Base-by-base conservation (phyloP, 2,329 filamentous ascomycete species). In the Pseudopyricularia javanii region DNA sequence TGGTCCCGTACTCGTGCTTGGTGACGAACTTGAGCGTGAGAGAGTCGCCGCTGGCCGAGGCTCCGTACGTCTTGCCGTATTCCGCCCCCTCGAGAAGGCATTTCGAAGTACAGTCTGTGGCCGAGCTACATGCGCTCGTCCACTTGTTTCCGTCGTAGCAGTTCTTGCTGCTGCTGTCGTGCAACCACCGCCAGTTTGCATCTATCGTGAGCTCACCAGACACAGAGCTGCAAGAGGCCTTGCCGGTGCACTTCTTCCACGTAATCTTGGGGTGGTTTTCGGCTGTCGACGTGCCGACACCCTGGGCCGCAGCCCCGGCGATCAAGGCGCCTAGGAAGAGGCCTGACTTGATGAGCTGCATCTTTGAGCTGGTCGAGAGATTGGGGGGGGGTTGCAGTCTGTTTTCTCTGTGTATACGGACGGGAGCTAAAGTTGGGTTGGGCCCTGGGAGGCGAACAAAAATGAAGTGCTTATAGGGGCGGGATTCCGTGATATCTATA, bases 151-250 rank as follows among this genome's bases (percentile, higher is more conserved):
- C 73, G 20, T 66, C 71, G 60, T 75, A 75, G 65, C 73, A 76
- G 65, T 77, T 76, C 59, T 69, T 74, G 45, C 71, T 70, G 26
- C 60, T 59, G 40, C 65, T 70, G 33, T 66, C 64, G 63, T 80
- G 75, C 50, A 78, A 63, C 78, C 78, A 80, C 52, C 77, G 71
- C 76, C 76, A 81, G 66, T 80, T 80, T 56, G 74, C 59, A 59
- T 81, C 77, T 57, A 80, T 64, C 34, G 74, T 71, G 50, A 81
- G 20, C 50, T 72, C 72, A 30, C 73, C 74, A 50, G 64, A 64
- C 53, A 73, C 66, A 20, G 67, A 70, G 3, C 70, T 71, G 63
- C 78, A 80, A 32, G 66, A 67, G 51, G 72, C 70, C 47, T 61
- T 62, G 17, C 65, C 63, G 26, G 73, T 71, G 61, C 76, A 81